phyloP scores from a whole-genome alignment of 148 eudicot species.

The Bassia scoparia region DNA sequence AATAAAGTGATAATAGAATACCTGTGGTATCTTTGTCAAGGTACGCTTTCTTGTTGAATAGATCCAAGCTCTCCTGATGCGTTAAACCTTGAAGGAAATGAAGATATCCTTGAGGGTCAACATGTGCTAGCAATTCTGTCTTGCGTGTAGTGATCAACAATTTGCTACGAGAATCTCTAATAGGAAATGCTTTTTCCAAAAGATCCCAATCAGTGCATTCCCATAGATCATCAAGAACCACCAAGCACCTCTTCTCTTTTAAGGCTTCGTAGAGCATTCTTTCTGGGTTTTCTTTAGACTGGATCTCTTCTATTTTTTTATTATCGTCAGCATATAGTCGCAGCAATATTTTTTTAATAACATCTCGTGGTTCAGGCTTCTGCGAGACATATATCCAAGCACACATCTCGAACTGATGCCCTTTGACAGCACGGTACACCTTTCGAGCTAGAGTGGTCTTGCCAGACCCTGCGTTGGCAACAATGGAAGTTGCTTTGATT shows the following conservation, averaged over 20 bases:
- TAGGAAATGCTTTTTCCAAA: slow-evolving; percentile 1
- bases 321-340: not conserved
- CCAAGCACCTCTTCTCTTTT: not conserved
- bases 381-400: slow-evolving; percentile 10
- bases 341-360: not conserved
- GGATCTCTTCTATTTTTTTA: not conserved
- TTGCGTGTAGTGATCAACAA: slow-evolving; percentile 7
- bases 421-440: not conserved
- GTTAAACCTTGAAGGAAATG: not conserved
- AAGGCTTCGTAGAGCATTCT: not conserved
- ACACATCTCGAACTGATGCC: not conserved
- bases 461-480: not conserved
- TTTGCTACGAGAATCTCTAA: not conserved
- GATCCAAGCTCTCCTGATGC: not conserved
- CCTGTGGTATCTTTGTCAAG: not conserved
- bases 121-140: not conserved
- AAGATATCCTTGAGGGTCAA: not conserved
- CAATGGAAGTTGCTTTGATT: not conserved
- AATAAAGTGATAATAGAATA: too few relatives aligned
- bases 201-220: not conserved
- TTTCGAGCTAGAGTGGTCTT: slow-evolving; percentile 11
- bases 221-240: slow-evolving; percentile 14
- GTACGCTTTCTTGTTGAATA: not conserved
- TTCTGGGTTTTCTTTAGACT: too few relatives aligned
- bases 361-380: not conserved